Evolutionary conservation across 805 yeast genomes (phyloP), one percentile per base, ranked within the genome.

Genomic region (Monosporozyma unispora): DNA sequence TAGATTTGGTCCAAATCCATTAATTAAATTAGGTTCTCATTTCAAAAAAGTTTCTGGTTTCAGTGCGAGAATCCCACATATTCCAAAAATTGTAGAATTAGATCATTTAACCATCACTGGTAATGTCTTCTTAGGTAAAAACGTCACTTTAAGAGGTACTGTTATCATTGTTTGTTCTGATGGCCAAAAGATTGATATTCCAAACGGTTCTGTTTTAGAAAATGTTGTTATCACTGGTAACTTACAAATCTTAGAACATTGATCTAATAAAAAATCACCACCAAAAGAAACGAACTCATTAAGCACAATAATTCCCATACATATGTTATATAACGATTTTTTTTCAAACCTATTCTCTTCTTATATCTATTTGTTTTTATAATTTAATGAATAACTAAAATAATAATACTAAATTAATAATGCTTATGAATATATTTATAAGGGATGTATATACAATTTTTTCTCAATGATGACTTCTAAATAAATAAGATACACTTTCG

Each of bases 91-190:
- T 59, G 80, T 93, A 62, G 99, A 93, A 73, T 80, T 93, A 63
- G 99, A 93, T 69, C 99, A 93, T 70, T 81, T 93, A 62, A 93
- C 98, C 46, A 90, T 93, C 57, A 93, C 98, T 48, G 99, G 99
- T 71, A 91, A 93, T 65, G 99, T 93, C 43, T 79, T 71, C 61
- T 76, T 93, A 58, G 99, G 99, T 64, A 86, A 85, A 68, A 81
- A 80, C 61, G 95, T 93, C 56, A 83, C 87, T 46, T 79, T 93
- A 65, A 93, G 87, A 76, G 99, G 99, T 56, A 93, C 98, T 10
- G 99, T 93, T 53, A 93, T 93, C 64, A 87, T 93, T 59, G 98
- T 93, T 48, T 91, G 97, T 70, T 89, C 90, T 52, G 98, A 93
- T 64, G 97, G 97, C 53, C 93, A 89, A 67, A 87, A 81, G 73